These are phyloP conservation scores for Prunus davidiana DNA, from an alignment of 306 rosid genomes.

Conservation along the genomic window DNA sequence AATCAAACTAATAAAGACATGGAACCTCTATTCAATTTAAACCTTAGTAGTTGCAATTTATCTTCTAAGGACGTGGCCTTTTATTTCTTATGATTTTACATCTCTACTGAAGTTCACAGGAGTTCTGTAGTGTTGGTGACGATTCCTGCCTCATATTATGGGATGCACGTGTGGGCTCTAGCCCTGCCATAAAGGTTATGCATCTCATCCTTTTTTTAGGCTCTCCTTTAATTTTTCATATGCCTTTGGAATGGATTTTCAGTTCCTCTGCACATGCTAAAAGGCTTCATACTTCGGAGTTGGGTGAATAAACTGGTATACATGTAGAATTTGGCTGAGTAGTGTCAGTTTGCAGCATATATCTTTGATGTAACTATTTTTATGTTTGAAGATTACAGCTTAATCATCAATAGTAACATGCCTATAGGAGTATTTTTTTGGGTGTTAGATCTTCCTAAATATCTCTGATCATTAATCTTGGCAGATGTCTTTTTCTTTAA, in stretches of 20 bases:
- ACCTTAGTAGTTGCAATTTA: conserved; percentile 7
- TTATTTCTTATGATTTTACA: conserved; percentile 32
- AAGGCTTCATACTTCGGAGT: background rate
- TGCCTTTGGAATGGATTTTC: background rate
- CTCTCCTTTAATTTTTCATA: background rate
- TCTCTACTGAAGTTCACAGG: conserved; percentile 80
- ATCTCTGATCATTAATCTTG: background rate
- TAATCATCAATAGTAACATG: background rate
- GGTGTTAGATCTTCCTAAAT: background rate
- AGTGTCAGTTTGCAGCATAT: background rate
- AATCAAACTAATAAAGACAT: background rate
- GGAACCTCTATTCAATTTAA: conserved; percentile 2
- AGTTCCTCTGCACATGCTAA: too few species aligned
- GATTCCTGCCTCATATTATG: conserved; percentile 96
- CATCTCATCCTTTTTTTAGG: conserved; percentile 1
- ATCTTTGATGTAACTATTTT: background rate
- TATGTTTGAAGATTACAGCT: background rate
- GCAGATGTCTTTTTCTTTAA: background rate
- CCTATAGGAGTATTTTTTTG: background rate
- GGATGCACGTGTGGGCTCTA: conserved; percentile 93
- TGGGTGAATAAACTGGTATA: background rate
- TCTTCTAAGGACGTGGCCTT: background rate
- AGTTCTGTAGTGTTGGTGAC: conserved; percentile 98
- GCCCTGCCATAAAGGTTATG: conserved; percentile 84
- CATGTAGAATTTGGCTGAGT: background rate